Evolutionary conservation across 1,139 yeast species (phyloP), one percentile per base, ranked within the genome.

Genomic region (Nakaseomyces kungkrabaensis): DNA sequence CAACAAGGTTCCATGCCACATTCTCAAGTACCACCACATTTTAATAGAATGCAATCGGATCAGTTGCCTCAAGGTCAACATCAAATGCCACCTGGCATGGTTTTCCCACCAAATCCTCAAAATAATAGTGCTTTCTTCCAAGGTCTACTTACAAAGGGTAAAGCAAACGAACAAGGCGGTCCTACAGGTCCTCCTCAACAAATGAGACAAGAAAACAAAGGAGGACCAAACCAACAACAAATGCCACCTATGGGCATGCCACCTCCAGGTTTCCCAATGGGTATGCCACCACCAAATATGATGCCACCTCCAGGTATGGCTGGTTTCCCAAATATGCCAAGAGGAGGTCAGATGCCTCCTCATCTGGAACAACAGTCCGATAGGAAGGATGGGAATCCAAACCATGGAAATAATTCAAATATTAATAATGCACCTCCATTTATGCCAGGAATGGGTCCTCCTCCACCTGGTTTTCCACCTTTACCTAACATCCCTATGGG

Each of bases 91-190:
- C 48, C 40, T 22, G 46, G 47, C 27, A 50, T 46, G 34, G 46
- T 45, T 11, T 46, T 46, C 32, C 37, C 49, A 5, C 46, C 41
- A 32, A 50, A 49, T 27, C 54, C 58, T 13, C 59, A 54, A 42
- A 59, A 58, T 25, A 56, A 59, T 46, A 59, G 54, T 47, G 49
- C 58, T 13, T 64, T 64, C 49, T 63, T 64, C 51, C 67, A 63
- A 50, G 61, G 59, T 27, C 50, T 64, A 40, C 54, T 64, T 40
- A 61, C 59, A 41, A 64, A 58, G 50, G 63, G 61, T 38, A 63
- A 63, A 26, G 40, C 51, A 5, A 48, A 33, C 8, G 41, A 43
- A n/a, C 38, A 51, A 17, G 43, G 48, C 13, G 48, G 38, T 27
- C 44, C 42, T 25, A 48, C 25, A 25, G 22, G 22, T 38, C 5